Percentiles rank a stretch among this genome's conserved stretches.
Conservation (phyloP, 306 rosid species). For the Trifolium dubium region DNA sequence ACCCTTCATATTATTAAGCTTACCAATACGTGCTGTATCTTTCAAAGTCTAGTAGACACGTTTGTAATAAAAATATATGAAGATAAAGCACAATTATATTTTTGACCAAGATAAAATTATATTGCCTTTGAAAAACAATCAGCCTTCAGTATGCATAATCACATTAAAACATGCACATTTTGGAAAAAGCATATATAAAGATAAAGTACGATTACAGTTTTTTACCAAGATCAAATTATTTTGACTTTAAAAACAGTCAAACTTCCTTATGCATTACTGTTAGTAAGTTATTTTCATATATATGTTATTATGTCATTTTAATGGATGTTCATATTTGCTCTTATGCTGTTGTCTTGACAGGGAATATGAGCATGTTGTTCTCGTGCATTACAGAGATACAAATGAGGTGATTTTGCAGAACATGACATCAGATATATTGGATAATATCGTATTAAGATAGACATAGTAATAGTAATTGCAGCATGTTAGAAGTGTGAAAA, state of each 20-base stretch:
- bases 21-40: conserved; percentile 22
- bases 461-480: conserved; percentile 10
- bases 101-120: conserved; percentile 32
- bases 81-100: background rate
- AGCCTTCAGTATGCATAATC: conserved; percentile 1
- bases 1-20: conserved; percentile 26
- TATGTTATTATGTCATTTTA: background rate
- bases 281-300: background rate
- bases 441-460: background rate
- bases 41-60: background rate
- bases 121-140: conserved; percentile 21
- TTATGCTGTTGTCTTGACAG: conserved; percentile 57
- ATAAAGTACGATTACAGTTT: background rate
- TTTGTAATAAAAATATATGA: conserved; percentile 11
- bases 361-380: conserved; percentile 88
- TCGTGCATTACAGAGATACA: conserved; percentile 91
- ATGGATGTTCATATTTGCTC: conserved; percentile 37
- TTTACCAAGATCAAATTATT: conserved; percentile 35
- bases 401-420: conserved; percentile 67
- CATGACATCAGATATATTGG: conserved; percentile 32
- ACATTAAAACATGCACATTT: background rate
- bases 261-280: background rate
- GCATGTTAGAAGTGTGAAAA: conserved; percentile 13
- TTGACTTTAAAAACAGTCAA: background rate
- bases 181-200: conserved; percentile 8